phyloP scores from a whole-genome alignment of 495 filamentous ascomycete species.

The Penicillium bovifimosum region DNA sequence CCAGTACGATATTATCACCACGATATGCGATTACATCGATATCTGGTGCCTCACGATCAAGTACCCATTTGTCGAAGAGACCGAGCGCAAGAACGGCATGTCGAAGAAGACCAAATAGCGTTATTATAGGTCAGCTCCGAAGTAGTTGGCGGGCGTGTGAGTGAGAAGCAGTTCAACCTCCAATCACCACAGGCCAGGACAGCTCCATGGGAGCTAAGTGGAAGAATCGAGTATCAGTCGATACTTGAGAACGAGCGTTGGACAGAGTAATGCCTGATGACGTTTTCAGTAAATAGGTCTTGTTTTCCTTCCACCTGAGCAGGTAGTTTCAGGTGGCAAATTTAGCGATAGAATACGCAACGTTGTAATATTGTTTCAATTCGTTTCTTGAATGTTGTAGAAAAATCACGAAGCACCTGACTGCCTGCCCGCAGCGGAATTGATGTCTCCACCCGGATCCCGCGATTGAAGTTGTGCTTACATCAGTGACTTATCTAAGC shows the following conservation, averaged over 20 bases:
- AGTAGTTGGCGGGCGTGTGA: conserved; percentile 1
- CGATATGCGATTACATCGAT: conserved; percentile 95
- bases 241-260: background rate
- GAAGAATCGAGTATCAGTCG: background rate
- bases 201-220: conserved; percentile 10
- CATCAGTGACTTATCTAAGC: background rate
- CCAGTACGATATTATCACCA: conserved; percentile 82
- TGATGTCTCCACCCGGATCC: background rate
- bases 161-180: conserved; percentile 19
- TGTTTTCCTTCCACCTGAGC: conserved; percentile 2
- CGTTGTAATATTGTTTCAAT: background rate
- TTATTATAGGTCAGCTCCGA: background rate
- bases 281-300: conserved; percentile 8
- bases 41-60: conserved; percentile 99
- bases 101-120: conserved; percentile 32
- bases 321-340: background rate
- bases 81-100: conserved; percentile 17
- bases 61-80: conserved; percentile 42
- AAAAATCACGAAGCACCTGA: conserved; percentile 14
- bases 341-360: conserved; percentile 10
- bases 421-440: conserved; percentile 10
- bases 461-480: background rate
- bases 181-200: conserved; percentile 8
- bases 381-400: conserved; percentile 1
- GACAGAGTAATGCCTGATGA: conserved; percentile 4